Evolutionary conservation across 306 rosid species (phyloP).

Genomic region (Vachellia collinsii): DNA sequence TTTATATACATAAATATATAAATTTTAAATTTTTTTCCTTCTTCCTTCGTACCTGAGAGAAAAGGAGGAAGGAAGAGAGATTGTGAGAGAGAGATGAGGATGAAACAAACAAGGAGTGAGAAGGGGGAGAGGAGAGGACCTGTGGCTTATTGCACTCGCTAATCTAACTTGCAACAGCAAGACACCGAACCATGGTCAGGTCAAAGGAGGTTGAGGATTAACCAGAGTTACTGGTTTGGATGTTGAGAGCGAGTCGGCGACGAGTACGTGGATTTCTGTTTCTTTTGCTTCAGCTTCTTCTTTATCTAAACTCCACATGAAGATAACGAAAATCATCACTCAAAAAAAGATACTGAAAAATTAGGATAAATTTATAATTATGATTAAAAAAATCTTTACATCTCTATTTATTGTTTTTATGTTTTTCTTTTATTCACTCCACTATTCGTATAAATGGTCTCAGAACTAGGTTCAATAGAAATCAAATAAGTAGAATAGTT

Average conservation of each 20-base stretch:
- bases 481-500: too few species aligned
- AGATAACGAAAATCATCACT: too few species aligned
- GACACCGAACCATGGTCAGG: slow-evolving; percentile 46
- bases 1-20: too few species aligned
- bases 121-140: not conserved
- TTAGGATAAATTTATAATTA: too few species aligned
- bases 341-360: too few species aligned
- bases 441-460: too few species aligned
- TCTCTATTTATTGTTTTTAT: too few species aligned
- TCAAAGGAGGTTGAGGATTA: slow-evolving; percentile 34
- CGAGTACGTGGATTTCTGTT: slow-evolving; percentile 14
- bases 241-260: slow-evolving; percentile 55
- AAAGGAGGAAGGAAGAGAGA: not conserved
- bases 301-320: not conserved
- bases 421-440: too few species aligned
- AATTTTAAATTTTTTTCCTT: not conserved
- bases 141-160: slow-evolving; percentile 29
- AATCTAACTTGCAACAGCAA: slow-evolving; percentile 46
- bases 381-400: too few species aligned
- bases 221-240: slow-evolving; percentile 50
- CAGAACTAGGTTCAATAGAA: too few species aligned
- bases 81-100: too few species aligned
- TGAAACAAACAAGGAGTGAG: not conserved
- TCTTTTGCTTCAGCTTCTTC: not conserved
- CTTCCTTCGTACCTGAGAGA: not conserved